Percentiles rank a stretch among this genome's conserved stretches.
Conservation (phyloP, 75 land plant species). For the Sequoiadendron giganteum region DNA sequence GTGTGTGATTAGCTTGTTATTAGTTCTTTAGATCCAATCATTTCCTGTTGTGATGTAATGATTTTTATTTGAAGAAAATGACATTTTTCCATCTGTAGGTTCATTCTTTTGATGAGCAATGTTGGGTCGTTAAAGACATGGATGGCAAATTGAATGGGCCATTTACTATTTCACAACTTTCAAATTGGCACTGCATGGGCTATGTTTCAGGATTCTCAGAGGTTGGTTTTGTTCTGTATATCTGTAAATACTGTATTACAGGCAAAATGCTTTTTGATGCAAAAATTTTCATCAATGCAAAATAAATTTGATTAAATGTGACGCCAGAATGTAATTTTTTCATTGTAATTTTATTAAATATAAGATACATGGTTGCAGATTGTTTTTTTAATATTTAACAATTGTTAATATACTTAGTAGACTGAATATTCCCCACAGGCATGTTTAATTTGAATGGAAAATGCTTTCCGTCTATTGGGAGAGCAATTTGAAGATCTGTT, state of each 20-base stretch:
- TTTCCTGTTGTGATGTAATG: neutral
- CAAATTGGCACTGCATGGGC: neutral
- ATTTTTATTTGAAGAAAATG: neutral
- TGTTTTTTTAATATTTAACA: too few relatives aligned
- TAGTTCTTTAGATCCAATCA: neutral
- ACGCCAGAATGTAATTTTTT: too few relatives aligned
- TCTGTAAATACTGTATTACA: neutral
- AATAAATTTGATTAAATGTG: too few relatives aligned
- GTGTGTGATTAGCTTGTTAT: neutral
- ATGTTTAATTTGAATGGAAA: neutral
- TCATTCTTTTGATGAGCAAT: neutral
- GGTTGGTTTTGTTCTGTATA: neutral
- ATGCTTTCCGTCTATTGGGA: neutral
- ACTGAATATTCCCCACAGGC: neutral
- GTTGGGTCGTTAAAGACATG: neutral
- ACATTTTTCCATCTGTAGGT: neutral
- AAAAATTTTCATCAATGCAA: neutral
- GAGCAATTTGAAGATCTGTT: neutral
- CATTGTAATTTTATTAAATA: too few relatives aligned
- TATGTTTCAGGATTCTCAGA: neutral
- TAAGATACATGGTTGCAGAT: too few relatives aligned
- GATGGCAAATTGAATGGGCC: slow-evolving; percentile 6
- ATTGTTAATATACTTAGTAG: neutral
- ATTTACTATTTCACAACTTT: neutral
- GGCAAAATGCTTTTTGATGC: neutral